Base-by-base conservation (phyloP, 1,284 basidiomycete genomes). In the Naganishia liquefaciens region DNA sequence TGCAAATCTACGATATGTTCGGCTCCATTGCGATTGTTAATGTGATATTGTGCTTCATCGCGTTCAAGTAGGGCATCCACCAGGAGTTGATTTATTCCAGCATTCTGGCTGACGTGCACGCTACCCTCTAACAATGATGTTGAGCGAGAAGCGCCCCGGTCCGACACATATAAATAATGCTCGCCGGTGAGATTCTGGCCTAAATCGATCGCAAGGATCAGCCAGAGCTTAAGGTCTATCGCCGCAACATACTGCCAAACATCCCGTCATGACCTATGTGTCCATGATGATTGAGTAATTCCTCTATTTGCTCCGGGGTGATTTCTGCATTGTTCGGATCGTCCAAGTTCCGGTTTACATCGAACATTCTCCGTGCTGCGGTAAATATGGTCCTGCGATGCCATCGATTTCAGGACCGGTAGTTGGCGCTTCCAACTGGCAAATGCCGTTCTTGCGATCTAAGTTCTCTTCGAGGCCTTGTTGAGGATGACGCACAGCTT, bases 351-450 rank as follows among this genome's bases (percentile, higher is more conserved):
- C 57, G 46, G 57, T 60, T 60, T 39, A 15, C 57, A 27, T 37
- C 50, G 57, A 50, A 60, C 57, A 60, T 60, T 47, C 57, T 60
- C 47, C 57, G 57, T 27, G 23, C 40, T 37, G 30, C 51, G 37
- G 51, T 15, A 51, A 6, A n/a, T 51, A 5, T 4, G 19, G 30
- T 39, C 51, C 30, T 46, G 33, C 46, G 57, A 50, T 33, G 46
- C 57, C 57, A 60, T 60, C 51, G 51, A 53, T 53, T 23, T 33
- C 30, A n/a, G 30, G 28, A 53, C 3, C 6, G 30, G 17, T 53
- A 47, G 21, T 47, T 13, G 21, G 46, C 46, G 21, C 25, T 21
- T 47, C 43, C 33, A 37, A 37, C 46, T 47, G 46, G n/a, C 46
- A 21, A 25, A 21, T 47, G 46, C 3, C 46, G 46, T 47, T 21